A percentile compares a stretch with the other conserved stretches of the same genome.
Conservation (phyloP, 352 stramenopile genomes). For the Achlya hypogyna region DNA sequence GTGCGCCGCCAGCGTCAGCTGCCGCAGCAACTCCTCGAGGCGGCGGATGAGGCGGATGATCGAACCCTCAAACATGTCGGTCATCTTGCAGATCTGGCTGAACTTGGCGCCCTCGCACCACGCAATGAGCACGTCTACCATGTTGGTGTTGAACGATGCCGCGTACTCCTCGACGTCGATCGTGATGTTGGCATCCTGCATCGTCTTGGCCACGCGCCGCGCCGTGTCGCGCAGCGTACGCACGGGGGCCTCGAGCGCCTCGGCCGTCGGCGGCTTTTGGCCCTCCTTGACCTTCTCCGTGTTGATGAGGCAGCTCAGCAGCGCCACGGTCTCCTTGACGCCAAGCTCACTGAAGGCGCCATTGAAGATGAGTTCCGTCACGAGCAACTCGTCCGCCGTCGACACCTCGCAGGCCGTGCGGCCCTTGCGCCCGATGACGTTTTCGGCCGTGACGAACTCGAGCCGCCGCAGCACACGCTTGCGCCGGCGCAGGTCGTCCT, state of each 20-base stretch:
- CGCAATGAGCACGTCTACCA: constrained; percentile 97
- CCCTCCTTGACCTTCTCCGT: constrained; percentile 90
- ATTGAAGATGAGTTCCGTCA: constrained; percentile 98
- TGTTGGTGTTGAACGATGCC: constrained; percentile 94
- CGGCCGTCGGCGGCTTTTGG: constrained; percentile 62
- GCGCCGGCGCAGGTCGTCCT: constrained; percentile 92
- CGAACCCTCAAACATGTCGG: constrained; percentile 96
- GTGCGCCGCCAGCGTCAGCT: constrained; percentile 92
- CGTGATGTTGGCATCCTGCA: constrained; percentile 87
- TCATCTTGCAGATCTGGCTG: constrained; percentile 98
- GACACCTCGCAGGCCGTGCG: constrained; percentile 98
- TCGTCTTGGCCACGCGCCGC: constrained; percentile 84
- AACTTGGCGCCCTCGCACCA: constrained; percentile 98
- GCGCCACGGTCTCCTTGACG: constrained; percentile 92
- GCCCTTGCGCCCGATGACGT: constrained; percentile 98
- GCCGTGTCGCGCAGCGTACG: constrained; percentile 93
- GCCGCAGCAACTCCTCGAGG: constrained; percentile 96
- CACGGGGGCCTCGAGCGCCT: constrained; percentile 82
- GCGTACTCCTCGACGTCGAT: constrained; percentile 98
- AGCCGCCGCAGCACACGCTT: constrained; percentile 94
- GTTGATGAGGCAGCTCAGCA: constrained; percentile 96
- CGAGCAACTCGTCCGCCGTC: constrained; percentile 96
- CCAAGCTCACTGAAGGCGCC: constrained; percentile 97
- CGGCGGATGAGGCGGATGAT: constrained; percentile 96
- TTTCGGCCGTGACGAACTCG: constrained; percentile 92